Evolutionary conservation across 169 alveolate genomes (phyloP).

Genomic region (Plasmodium gonderi): DNA sequence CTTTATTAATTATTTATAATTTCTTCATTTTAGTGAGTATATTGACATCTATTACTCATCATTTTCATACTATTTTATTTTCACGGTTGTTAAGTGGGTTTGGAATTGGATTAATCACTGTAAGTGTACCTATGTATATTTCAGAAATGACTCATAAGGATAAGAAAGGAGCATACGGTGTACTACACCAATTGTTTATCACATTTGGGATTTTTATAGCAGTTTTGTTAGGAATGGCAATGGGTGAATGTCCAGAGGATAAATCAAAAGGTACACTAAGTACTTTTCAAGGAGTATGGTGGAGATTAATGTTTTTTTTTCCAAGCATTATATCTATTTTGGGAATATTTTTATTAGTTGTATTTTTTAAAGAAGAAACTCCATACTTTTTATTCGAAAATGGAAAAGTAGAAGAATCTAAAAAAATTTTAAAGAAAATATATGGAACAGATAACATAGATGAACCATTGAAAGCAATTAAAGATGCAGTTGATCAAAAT

Average conservation of each 20-base stretch:
- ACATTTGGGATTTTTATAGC: slow-evolving; percentile 87
- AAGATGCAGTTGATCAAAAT: slow-evolving; percentile 76
- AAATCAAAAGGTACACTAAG: neutral
- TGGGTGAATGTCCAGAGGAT: slow-evolving; percentile 70
- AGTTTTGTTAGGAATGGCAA: slow-evolving; percentile 81
- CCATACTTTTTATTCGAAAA: slow-evolving; percentile 79
- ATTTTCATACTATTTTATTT: slow-evolving; percentile 79
- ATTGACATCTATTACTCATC: slow-evolving; percentile 77
- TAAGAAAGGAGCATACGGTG: slow-evolving; percentile 86
- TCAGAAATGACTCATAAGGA: slow-evolving; percentile 86
- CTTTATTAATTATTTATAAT: slow-evolving; percentile 75
- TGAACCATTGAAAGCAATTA: slow-evolving; percentile 74
- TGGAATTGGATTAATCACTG: slow-evolving; percentile 87
- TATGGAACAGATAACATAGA: slow-evolving; percentile 75
- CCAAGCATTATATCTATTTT: slow-evolving; percentile 76
- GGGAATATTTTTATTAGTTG: slow-evolving; percentile 67
- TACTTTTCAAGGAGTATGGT: slow-evolving; percentile 63
- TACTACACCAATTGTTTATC: slow-evolving; percentile 84
- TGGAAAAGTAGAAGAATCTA: slow-evolving; percentile 80
- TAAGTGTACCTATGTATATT: slow-evolving; percentile 86
- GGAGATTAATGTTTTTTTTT: slow-evolving; percentile 81
- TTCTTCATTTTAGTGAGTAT: slow-evolving; percentile 76
- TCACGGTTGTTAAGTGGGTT: slow-evolving; percentile 87
- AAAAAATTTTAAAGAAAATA: slow-evolving; percentile 70
- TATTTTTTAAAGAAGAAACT: slow-evolving; percentile 79